phyloP scores from a whole-genome alignment of 495 filamentous ascomycete species.

The Aspergillus mulundensis region DNA sequence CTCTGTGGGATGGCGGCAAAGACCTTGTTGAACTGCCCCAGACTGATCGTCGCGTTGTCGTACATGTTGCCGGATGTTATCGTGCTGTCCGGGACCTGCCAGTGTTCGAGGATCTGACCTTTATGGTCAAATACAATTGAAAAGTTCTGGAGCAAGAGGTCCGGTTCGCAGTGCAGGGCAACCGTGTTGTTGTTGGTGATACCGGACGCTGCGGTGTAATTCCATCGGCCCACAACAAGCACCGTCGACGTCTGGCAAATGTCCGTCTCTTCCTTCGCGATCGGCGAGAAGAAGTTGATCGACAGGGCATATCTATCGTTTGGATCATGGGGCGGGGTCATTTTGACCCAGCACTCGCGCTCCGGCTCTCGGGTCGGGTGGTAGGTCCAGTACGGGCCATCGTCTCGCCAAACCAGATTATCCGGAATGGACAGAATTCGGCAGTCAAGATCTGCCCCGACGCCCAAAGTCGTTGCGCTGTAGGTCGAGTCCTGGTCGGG shows the following conservation, averaged over 20 bases:
- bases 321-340: conserved; percentile 22
- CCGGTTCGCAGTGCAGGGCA: conserved; percentile 37
- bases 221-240: conserved; percentile 39
- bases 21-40: conserved; percentile 41
- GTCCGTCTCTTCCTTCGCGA: conserved; percentile 20
- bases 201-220: conserved; percentile 26
- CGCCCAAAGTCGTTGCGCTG: conserved; percentile 29
- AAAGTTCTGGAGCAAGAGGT: conserved; percentile 23
- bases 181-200: conserved; percentile 33
- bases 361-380: conserved; percentile 22
- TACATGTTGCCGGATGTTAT: conserved; percentile 33
- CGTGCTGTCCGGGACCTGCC: conserved; percentile 16
- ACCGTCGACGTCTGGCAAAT: conserved; percentile 35
- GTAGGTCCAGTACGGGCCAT: conserved; percentile 31
- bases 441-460: conserved; percentile 32
- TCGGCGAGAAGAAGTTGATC: conserved; percentile 37
- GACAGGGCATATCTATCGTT: conserved; percentile 30
- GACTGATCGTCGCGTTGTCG: conserved; percentile 35
- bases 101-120: conserved; percentile 27
- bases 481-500: conserved; percentile 27
- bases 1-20: conserved; percentile 39
- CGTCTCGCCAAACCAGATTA: conserved; percentile 13
- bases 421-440: conserved; percentile 17
- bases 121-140: conserved; percentile 31
- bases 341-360: conserved; percentile 27